Evolutionary conservation across 2,329 filamentous ascomycete species (phyloP).

Genomic region (Pyrenophora seminiperda): DNA sequence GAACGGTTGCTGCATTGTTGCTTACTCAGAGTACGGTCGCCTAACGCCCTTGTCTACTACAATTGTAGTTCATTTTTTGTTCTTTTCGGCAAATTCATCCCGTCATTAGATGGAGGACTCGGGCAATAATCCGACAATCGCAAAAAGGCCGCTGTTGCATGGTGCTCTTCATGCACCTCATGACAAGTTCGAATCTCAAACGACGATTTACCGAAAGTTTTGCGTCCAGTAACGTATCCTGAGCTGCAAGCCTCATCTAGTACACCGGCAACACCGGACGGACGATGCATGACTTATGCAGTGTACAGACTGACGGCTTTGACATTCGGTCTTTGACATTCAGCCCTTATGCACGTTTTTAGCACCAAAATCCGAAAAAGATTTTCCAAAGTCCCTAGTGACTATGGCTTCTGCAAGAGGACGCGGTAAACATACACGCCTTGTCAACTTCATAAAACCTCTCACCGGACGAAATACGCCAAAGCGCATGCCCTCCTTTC

Average conservation of each 20-base stretch:
- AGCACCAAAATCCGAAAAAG: background rate
- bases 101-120: background rate
- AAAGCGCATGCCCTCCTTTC: background rate
- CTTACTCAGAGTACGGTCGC: background rate
- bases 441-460: background rate
- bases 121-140: background rate
- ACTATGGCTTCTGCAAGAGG: background rate
- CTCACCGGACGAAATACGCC: conserved; percentile 15
- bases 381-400: background rate
- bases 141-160: background rate
- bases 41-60: background rate
- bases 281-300: conserved; percentile 13
- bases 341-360: conserved; percentile 21
- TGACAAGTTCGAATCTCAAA: conserved; percentile 15
- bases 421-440: background rate
- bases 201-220: conserved; percentile 6
- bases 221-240: conserved; percentile 1
- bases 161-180: conserved; percentile 17
- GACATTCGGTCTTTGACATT: background rate
- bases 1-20: background rate
- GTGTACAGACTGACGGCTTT: conserved; percentile 10
- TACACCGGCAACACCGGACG: conserved; percentile 31
- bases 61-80: conserved; percentile 9
- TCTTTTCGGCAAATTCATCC: background rate
- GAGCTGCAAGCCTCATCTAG: conserved; percentile 3